Base-by-base conservation (phyloP, 164 flowering plant species). In the Vitis vinifera region DNA sequence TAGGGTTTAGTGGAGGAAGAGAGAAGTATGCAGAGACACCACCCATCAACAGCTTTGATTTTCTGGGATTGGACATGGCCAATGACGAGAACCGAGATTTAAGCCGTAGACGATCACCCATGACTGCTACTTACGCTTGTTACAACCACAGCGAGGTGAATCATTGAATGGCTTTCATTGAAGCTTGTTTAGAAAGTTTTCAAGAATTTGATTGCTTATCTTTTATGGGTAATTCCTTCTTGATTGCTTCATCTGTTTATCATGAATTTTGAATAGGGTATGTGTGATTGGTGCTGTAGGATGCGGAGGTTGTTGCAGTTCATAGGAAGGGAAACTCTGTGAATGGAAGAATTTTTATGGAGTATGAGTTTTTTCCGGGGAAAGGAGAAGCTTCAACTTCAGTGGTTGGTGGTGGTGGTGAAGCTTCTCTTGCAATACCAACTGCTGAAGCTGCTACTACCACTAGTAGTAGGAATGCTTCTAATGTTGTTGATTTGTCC, bases 331-430 rank as follows among this genome's bases (percentile, higher is more conserved):
- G 77, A 49, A 68, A 59, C 48, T 8, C 68, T 37, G 49, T 16
- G 19, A 50, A 65, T 9, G 69, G 66, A 49, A 51, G 62, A 12
- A 57, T 67, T 15, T 8, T 81, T 6, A 76, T 72, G 88, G 88
- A 85, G 63, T 85, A 83, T 73, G 86, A 81, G 31, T 85, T 85
- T 53, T 81, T 85, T 23, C 83, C 88, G 49, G 76, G 73, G 50
- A 72, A 72, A 57, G 63, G 29, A 68, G 70, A 59, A 14, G 62
- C 51, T 56, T 67, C 73, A 58, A 71, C 53, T 62, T 62, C 68
- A 59, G 65, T 31, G 29, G 60, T 37, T 37, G 44, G 44, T 6
- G 44, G 44, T 3, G 62, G 49, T 11, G 62, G 56, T 44, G 73
- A 57, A 53, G 65, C 63, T 61, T 66, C 60, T 51, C 10, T 14